Evolutionary conservation across 495 filamentous ascomycete genomes (phyloP).

Genomic region (Aspergillus coremiiformis): DNA sequence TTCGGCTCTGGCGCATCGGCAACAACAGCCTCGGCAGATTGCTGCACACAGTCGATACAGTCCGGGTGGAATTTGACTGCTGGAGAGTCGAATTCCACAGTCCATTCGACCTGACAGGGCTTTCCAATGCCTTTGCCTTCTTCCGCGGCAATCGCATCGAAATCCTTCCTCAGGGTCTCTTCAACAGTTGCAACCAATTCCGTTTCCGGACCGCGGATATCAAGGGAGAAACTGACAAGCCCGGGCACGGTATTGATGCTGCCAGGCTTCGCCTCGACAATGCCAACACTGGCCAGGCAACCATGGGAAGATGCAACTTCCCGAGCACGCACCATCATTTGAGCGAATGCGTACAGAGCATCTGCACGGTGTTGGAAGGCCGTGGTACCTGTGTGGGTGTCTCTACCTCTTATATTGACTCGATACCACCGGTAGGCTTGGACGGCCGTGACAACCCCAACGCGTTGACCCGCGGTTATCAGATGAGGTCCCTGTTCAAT

Average conservation of each 20-base stretch:
- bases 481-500: slow-evolving; percentile 77
- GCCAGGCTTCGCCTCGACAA: slow-evolving; percentile 58
- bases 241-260: slow-evolving; percentile 73
- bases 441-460: slow-evolving; percentile 66
- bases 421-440: slow-evolving; percentile 63
- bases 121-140: slow-evolving; percentile 44
- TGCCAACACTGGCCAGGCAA: slow-evolving; percentile 64
- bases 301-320: slow-evolving; percentile 48
- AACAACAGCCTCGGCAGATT: slow-evolving; percentile 50
- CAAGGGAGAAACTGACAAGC: slow-evolving; percentile 59
- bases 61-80: slow-evolving; percentile 63
- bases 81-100: slow-evolving; percentile 53
- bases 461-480: slow-evolving; percentile 50
- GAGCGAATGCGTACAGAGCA: slow-evolving; percentile 58
- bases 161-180: slow-evolving; percentile 45
- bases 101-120: slow-evolving; percentile 52
- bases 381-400: slow-evolving; percentile 72
- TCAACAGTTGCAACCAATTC: slow-evolving; percentile 50
- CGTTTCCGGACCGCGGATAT: slow-evolving; percentile 59
- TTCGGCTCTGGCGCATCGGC: slow-evolving; percentile 36
- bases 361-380: slow-evolving; percentile 53
- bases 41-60: slow-evolving; percentile 59
- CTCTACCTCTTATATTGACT: slow-evolving; percentile 55
- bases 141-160: slow-evolving; percentile 48
- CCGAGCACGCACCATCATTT: slow-evolving; percentile 61